Base-by-base conservation (phyloP, 2,329 filamentous ascomycete species). In the Ascosphaera aggregata region DNA sequence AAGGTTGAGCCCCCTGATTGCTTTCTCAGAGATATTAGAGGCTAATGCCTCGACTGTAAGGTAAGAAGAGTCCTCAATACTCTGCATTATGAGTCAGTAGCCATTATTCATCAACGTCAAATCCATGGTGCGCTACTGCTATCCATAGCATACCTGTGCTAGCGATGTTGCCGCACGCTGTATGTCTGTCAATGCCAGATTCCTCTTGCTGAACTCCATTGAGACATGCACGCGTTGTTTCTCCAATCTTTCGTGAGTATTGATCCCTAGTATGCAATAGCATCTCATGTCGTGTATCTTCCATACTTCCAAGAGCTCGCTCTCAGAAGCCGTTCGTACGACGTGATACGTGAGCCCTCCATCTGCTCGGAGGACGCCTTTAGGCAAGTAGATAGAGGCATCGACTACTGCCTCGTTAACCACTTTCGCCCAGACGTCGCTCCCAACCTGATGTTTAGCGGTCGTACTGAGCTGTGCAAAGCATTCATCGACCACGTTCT, bases 21-120 rank as follows among this genome's bases (percentile, higher is more conserved):
- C 58, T 40, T 60, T 61, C 37, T 55, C 56, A 20, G 62, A 62
- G 20, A 66, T 52, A 18, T 58, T 59, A 2, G 62, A 63, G 20
- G 63, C 64, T 39, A 67, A 49, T 3, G 64, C 60, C 48, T 67
- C 64, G 13, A 67, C 58, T 0, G 63, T 67, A 47, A 63, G 56
- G 47, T 64, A 67, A 2, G 56, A 51, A 3, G 63, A 64, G 9
- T 49, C 52, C 42, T 66, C 63, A 20, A 67, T 60, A 41, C 49
- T 51, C 57, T 62, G 44, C 43, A 45, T 13, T 45, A 40, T 15
- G 22, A 34, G 38, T 5, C 9, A 37, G 9, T 22, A n/a, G n/a
- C n/a, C n/a, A n/a, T n/a, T n/a, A n/a, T n/a, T n/a, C n/a, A n/a
- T n/a, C n/a, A n/a, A n/a, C n/a, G n/a, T n/a, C n/a, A n/a, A n/a